Evolutionary conservation across 208 protist genomes (phyloP), one percentile per base, ranked within the genome.

Genomic region (Wallacemonas sp.): DNA sequence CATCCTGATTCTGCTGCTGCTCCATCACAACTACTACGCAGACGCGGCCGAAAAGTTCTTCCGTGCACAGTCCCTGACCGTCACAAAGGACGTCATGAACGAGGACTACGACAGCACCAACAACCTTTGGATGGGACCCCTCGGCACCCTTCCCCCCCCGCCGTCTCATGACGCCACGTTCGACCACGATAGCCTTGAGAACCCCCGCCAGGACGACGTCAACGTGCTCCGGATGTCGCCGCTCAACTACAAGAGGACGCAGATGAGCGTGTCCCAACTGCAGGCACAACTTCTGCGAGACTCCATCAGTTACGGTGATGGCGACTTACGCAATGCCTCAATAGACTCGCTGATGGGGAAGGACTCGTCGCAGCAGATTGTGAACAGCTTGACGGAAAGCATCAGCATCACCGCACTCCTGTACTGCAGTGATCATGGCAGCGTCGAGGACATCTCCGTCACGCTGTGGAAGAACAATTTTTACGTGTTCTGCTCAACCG

Each of bases 1-100:
- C 50, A 42, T 65, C 11, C 25, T 84, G 32, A 28, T 61, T 3
- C 20, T 81, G 26, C 31, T 91, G n/a, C 38, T 89, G 1, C 44
- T 82, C 22, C 72, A 86, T 48, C 81, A 92, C 77, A 94, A 91
- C 65, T 67, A 76, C 16, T 85, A 79, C 57, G 74, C 82, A n/a
- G 68, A 79, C 33, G 49, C 70, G 1, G 69, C 83, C 1, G 77
- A 75, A 22, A 74, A 46, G 4, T 86, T 87, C 63, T 82, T 88
- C 57, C 72, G 72, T 7, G 63, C 70, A 41, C 73, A 85, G 45
- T 70, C 77, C 18, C 54, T 86, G 55, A 68, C 63, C 8, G 25
- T 66, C 31, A 72, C 82, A 18, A 70, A 76, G 20, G 42, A 59
- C 16, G 72, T 59, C 12, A 79, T 84, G 41, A 61, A 79, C 10